These are phyloP conservation scores for Persicaria tinctoria DNA, from an alignment of 148 eudicot genomes.

Conservation along the genomic window DNA sequence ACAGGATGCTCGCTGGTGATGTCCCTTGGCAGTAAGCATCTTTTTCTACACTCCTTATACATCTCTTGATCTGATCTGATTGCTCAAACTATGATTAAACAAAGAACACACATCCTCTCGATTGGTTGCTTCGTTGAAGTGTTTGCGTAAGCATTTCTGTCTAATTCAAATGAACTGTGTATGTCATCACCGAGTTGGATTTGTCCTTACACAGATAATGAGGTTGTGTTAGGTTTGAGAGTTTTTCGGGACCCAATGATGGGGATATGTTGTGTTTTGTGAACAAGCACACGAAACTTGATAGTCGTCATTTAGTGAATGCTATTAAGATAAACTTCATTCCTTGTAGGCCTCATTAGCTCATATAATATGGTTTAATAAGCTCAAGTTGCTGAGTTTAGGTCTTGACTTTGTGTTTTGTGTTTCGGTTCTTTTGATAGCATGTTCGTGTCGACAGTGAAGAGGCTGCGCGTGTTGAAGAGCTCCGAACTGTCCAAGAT, in stretches of 20 bases:
- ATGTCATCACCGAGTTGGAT: no score
- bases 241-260: not conserved
- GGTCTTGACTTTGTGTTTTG: not conserved
- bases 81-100: no score
- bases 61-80: constrained; percentile 7
- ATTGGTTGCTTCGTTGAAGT: not conserved
- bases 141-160: no score
- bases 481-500: constrained; percentile 65
- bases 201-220: no score
- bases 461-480: constrained; percentile 85
- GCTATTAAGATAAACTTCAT: not conserved
- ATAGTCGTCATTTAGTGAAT: not conserved
- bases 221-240: not conserved
- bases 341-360: not conserved
- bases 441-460: constrained; percentile 83
- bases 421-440: constrained; percentile 35
- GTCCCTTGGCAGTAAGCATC: constrained; percentile 99
- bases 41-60: constrained; percentile 3
- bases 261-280: not conserved
- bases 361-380: not conserved
- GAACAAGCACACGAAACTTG: not conserved
- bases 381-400: not conserved
- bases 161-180: no score
- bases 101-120: not conserved
- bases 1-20: constrained; percentile 98